Evolutionary conservation across 441 rosid species (phyloP).

Genomic region (Mallotus repandus): DNA sequence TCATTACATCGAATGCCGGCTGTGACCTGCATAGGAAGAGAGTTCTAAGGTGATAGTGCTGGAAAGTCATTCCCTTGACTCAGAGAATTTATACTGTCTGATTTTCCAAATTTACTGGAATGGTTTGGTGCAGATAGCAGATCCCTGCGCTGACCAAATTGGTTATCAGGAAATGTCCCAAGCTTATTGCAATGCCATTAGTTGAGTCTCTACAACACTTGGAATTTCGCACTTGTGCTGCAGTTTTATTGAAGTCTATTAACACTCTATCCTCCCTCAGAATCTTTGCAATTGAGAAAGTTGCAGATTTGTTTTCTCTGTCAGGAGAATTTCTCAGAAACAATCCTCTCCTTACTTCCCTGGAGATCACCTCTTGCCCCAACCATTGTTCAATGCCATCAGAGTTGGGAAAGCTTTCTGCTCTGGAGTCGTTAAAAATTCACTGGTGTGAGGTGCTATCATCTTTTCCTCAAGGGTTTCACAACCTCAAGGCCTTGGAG

Average conservation of each 20-base stretch:
- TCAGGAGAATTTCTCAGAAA: conserved; percentile 15
- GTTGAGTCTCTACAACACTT: conserved; percentile 28
- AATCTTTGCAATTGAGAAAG: conserved; percentile 17
- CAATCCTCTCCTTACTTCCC: conserved; percentile 14
- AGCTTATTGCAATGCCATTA: conserved; percentile 15
- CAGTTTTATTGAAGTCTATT: neutral
- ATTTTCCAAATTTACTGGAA: conserved; percentile 19
- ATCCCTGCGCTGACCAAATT: conserved; percentile 23
- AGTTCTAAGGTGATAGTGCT: neutral
- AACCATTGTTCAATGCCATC: conserved; percentile 13
- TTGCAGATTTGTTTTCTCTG: neutral
- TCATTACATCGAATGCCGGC: neutral
- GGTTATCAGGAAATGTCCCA: conserved; percentile 18
- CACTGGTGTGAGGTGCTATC: conserved; percentile 26
- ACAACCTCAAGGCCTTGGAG: conserved; percentile 26
- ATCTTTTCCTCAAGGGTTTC: conserved; percentile 19
- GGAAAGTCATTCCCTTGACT: conserved; percentile 14
- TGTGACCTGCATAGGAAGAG: neutral
- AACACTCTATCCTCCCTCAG: conserved; percentile 10
- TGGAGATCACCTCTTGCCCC: conserved; percentile 22
- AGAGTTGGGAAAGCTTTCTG: conserved; percentile 14
- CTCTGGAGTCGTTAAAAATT: conserved; percentile 22
- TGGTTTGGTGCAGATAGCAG: conserved; percentile 18
- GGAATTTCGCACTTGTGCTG: conserved; percentile 18
- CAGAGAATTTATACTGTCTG: conserved; percentile 14